Base-by-base conservation (phyloP, 2,329 filamentous ascomycete genomes). In the Fusarium incarnatum region DNA sequence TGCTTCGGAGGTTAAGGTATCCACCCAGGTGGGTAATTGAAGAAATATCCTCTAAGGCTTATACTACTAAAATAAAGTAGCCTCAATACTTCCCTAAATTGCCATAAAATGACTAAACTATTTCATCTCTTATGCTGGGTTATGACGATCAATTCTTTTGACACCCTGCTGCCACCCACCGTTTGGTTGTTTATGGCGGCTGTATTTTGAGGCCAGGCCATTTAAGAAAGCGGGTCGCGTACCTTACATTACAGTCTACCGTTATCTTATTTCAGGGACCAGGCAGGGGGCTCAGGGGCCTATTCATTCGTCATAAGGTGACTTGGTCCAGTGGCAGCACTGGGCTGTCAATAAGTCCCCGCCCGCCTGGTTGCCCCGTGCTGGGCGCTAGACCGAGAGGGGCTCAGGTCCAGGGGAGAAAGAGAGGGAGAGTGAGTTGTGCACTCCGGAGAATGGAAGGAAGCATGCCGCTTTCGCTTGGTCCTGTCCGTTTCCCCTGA, bases 401-500 rank as follows among this genome's bases (percentile, higher is more conserved):
- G 32, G 67, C 41, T 32, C 68, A 65, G 60, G 47, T 15, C 68
- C 59, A 68, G 67, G 67, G 67, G 63, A 54, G 60, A 32, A 22
- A 27, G 48, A 46, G 44, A 46, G 44, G 22, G 44, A 46, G 44
- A 44, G 41, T 23, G 42, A 45, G 42, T n/a, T 37, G 34, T 37
- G 34, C 34, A 37, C 34, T 45, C 28, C 53, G 44, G 23, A 62
- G 30, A 48, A 45, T 41, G 55, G 50, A 52, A 55, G 45, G 34
- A 47, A 58, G 60, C 56, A 47, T 50, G 60, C 57, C 64, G 60
- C 64, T 60, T 54, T 50, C 47, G 57, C 58, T 53, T 40, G 62
- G 34, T 40, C 44, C 55, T 68, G 57, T 72, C 53, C 50, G 58
- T 68, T 71, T 64, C 72, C 72, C 72, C 72, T 74, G 72, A 74